These are phyloP conservation scores for Pseudocercospora fuligena DNA, from an alignment of 2,329 filamentous ascomycete species.

Conservation along the genomic window DNA sequence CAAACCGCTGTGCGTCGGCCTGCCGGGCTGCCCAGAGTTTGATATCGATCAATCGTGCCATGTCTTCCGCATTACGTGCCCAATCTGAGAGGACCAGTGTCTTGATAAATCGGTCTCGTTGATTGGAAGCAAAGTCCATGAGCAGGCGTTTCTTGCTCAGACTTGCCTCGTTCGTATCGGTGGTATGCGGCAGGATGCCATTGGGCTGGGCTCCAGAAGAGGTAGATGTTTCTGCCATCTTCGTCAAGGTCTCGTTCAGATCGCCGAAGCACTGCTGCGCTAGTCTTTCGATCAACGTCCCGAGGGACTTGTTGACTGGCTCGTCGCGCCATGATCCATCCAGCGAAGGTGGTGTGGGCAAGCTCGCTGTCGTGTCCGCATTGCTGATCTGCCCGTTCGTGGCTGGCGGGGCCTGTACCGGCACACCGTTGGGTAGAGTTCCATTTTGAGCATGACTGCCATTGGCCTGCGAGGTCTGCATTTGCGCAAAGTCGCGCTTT, in stretches of 20 bases:
- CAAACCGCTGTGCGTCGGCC: conserved; percentile 43
- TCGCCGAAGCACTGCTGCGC: conserved; percentile 83
- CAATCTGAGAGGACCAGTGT: conserved; percentile 88
- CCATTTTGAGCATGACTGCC: conserved; percentile 20
- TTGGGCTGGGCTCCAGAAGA: conserved; percentile 53
- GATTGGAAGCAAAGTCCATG: conserved; percentile 76
- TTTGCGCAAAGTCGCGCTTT: conserved; percentile 28
- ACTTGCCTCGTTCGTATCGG: conserved; percentile 67
- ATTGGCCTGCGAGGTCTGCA: conserved; percentile 19
- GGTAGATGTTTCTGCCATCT: conserved; percentile 68
- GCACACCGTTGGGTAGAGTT: conserved; percentile 23
- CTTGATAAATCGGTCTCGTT: conserved; percentile 90
- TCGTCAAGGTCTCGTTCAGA: conserved; percentile 70
- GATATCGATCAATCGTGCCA: conserved; percentile 87
- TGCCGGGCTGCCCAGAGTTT: conserved; percentile 68
- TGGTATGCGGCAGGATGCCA: conserved; percentile 43
- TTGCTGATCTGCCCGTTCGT: conserved; percentile 27
- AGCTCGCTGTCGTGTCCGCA: background rate
- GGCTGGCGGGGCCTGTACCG: conserved; percentile 13
- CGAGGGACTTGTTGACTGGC: conserved; percentile 75
- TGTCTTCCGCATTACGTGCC: conserved; percentile 75
- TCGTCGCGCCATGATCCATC: conserved; percentile 66
- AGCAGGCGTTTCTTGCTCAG: conserved; percentile 75
- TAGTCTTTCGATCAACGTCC: conserved; percentile 74
- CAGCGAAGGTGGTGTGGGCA: conserved; percentile 54